phyloP scores from a whole-genome alignment of 2,329 filamentous ascomycete genomes.

The Blastomyces percursus region DNA sequence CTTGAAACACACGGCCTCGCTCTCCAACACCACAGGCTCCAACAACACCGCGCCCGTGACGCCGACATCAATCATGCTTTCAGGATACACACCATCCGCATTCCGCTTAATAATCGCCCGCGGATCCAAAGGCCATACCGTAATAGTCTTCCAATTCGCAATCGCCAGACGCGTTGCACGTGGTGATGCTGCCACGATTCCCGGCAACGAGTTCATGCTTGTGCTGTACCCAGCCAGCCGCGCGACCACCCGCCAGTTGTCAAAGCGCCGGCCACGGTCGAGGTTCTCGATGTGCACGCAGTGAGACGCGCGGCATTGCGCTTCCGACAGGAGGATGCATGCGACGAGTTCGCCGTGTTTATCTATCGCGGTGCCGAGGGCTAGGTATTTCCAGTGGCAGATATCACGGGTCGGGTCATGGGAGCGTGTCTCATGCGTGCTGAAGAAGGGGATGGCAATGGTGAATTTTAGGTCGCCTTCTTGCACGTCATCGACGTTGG shows the following conservation, averaged over 20 bases:
- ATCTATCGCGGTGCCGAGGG: constrained; percentile 28
- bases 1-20: constrained; percentile 31
- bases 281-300: constrained; percentile 29
- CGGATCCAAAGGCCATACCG: constrained; percentile 33
- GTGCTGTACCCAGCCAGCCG: constrained; percentile 27
- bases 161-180: constrained; percentile 31
- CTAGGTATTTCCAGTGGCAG: constrained; percentile 33
- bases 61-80: constrained; percentile 14
- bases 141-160: constrained; percentile 33
- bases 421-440: constrained; percentile 22
- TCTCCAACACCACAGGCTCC: constrained; percentile 24
- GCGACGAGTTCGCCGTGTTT: constrained; percentile 25
- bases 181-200: constrained; percentile 28
- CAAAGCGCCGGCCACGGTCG: constrained; percentile 31
- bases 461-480: constrained; percentile 25
- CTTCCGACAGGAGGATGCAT: constrained; percentile 29
- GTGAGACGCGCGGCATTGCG: constrained; percentile 17
- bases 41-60: constrained; percentile 20
- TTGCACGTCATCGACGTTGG: not conserved
- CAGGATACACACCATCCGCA: constrained; percentile 23
- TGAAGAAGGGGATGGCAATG: constrained; percentile 32
- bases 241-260: constrained; percentile 28
- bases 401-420: constrained; percentile 8
- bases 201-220: constrained; percentile 27
- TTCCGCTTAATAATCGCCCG: constrained; percentile 26